These are phyloP conservation scores for Penicillium paradoxum DNA, from an alignment of 495 filamentous ascomycete genomes.

Conservation along the genomic window DNA sequence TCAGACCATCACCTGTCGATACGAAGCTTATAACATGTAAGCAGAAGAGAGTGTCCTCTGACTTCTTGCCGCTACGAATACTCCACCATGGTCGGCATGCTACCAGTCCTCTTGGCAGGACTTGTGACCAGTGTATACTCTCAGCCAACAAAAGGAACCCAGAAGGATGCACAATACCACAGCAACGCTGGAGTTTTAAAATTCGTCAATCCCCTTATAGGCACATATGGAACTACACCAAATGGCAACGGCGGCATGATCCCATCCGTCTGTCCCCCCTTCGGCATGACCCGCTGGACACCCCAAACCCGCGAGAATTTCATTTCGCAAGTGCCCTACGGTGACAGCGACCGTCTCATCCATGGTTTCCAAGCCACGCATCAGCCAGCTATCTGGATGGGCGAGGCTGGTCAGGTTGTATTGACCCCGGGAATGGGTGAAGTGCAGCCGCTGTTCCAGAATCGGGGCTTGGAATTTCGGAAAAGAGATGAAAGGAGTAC, in stretches of 20 bases:
- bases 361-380: constrained; percentile 29
- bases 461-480: constrained; percentile 20
- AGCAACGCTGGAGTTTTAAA: constrained; percentile 14
- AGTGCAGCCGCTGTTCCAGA: constrained; percentile 23
- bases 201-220: constrained; percentile 23
- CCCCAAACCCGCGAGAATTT: constrained; percentile 29
- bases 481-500: constrained; percentile 22
- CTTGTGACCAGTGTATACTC: neutral
- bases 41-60: too few relatives aligned
- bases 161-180: constrained; percentile 4
- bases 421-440: constrained; percentile 20
- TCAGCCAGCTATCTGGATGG: constrained; percentile 30
- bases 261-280: constrained; percentile 23
- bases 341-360: constrained; percentile 19
- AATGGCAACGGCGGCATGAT: constrained; percentile 28
- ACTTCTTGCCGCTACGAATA: too few relatives aligned
- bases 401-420: constrained; percentile 23
- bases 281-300: constrained; percentile 29
- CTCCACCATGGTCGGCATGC: neutral
- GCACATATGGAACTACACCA: constrained; percentile 18
- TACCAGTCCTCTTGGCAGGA: neutral
- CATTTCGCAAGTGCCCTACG: constrained; percentile 26
- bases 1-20: too few relatives aligned
- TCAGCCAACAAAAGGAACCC: neutral
- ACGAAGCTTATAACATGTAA: too few relatives aligned